Percentiles rank a stretch among this genome's conserved stretches.
These are phyloP conservation scores for Apiosordaria backusii DNA, from an alignment of 495 filamentous ascomycete species.

Conservation along the genomic window DNA sequence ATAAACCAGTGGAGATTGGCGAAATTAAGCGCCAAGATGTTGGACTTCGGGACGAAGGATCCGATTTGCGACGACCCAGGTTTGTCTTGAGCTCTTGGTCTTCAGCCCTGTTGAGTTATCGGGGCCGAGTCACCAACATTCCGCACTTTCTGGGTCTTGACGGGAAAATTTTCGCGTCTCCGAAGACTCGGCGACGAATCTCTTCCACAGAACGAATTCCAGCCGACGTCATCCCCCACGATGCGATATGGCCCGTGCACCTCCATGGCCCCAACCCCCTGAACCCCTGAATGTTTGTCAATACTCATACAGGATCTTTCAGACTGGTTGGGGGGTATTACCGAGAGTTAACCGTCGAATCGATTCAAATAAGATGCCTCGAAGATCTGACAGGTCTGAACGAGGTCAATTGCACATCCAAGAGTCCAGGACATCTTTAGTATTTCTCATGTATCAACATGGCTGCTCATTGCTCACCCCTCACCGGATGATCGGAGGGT, in stretches of 20 bases:
- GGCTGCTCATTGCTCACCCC: too few relatives aligned
- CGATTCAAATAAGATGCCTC: too few relatives aligned
- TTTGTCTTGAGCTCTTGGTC: background rate
- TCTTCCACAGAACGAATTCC: background rate
- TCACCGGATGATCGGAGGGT: background rate
- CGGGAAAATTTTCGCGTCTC: background rate
- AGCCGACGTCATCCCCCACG: too few relatives aligned
- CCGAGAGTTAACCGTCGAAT: too few relatives aligned
- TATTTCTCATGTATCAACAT: too few relatives aligned
- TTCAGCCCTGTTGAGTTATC: background rate
- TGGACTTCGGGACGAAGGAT: background rate
- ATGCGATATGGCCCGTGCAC: background rate
- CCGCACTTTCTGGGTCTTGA: background rate
- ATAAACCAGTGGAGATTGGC: background rate
- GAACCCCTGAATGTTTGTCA: background rate
- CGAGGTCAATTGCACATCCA: too few relatives aligned
- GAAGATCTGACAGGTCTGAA: background rate
- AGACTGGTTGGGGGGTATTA: too few relatives aligned
- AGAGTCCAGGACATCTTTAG: too few relatives aligned
- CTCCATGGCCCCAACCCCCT: background rate
- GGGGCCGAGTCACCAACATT: background rate
- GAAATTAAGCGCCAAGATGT: background rate
- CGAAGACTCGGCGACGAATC: too few relatives aligned
- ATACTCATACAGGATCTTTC: background rate
- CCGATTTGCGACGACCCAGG: background rate